Conservation (phyloP, 768 basidiomycete species). For the Agrocybe chaxingu region DNA sequence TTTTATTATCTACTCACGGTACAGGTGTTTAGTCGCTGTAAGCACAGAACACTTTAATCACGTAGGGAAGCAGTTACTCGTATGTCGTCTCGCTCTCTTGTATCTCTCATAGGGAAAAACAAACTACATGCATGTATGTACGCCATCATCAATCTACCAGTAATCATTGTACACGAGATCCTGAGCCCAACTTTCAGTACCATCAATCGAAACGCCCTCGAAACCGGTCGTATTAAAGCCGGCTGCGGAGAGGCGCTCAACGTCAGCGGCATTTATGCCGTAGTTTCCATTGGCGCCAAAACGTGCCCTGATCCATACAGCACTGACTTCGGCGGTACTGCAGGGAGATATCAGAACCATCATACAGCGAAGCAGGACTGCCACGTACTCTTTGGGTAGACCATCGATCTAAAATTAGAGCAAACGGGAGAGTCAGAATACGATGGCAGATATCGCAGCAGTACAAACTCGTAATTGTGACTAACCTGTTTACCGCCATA, state of each 20-base stretch:
- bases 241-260: background rate
- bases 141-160: slow-evolving; percentile 7
- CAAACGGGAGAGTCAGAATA: background rate
- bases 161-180: slow-evolving; percentile 15
- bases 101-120: background rate
- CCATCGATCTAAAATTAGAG: slow-evolving; percentile 16
- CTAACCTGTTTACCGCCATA: slow-evolving; percentile 32
- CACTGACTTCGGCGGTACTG: slow-evolving; percentile 12
- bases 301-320: slow-evolving; percentile 11
- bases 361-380: background rate
- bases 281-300: background rate
- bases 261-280: slow-evolving; percentile 3
- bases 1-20: background rate
- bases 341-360: background rate
- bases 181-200: slow-evolving; percentile 12
- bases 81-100: background rate
- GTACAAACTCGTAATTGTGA: background rate
- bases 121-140: slow-evolving; percentile 1
- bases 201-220: background rate
- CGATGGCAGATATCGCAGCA: background rate
- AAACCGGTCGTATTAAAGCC: background rate
- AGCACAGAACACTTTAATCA: no score
- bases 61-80: background rate
- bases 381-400: slow-evolving; percentile 14
- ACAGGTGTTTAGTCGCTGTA: no score